phyloP scores from a whole-genome alignment of 2,329 filamentous ascomycete genomes.

The Alternaria incomplexa region DNA sequence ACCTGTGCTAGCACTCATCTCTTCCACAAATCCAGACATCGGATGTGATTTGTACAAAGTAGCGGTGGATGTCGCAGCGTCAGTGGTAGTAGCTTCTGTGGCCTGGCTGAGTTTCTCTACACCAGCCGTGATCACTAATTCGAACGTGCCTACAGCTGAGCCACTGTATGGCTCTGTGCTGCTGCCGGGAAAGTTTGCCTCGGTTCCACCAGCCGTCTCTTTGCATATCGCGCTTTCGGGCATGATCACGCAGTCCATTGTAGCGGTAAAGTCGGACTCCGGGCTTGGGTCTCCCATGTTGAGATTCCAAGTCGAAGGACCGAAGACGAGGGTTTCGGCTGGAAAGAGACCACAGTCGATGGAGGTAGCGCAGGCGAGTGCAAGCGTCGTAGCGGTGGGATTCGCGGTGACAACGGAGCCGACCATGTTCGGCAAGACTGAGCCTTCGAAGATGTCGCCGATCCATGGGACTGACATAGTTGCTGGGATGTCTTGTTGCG shows the following conservation, averaged over 20 bases:
- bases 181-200: conserved; percentile 33
- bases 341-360: conserved; percentile 31
- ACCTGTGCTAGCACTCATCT: background rate
- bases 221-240: conserved; percentile 24
- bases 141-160: background rate
- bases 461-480: conserved; percentile 18
- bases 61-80: conserved; percentile 1
- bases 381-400: conserved; percentile 16
- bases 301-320: conserved; percentile 26
- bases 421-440: background rate
- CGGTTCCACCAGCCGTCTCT: conserved; percentile 26
- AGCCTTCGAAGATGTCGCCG: conserved; percentile 1
- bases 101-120: conserved; percentile 17
- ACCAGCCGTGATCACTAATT: conserved; percentile 22
- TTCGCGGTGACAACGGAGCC: conserved; percentile 25
- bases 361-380: conserved; percentile 9
- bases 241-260: conserved; percentile 23
- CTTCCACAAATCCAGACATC: conserved; percentile 1
- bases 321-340: conserved; percentile 20
- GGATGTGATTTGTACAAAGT: conserved; percentile 1
- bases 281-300: conserved; percentile 22
- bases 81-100: conserved; percentile 6
- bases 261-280: conserved; percentile 24
- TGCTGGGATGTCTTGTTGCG: conserved; percentile 18
- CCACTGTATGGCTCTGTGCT: conserved; percentile 24